Evolutionary conservation across 2,329 filamentous ascomycete genomes (phyloP), one percentile per base, ranked within the genome.

Genomic region (Cladosporium cucumerinum): DNA sequence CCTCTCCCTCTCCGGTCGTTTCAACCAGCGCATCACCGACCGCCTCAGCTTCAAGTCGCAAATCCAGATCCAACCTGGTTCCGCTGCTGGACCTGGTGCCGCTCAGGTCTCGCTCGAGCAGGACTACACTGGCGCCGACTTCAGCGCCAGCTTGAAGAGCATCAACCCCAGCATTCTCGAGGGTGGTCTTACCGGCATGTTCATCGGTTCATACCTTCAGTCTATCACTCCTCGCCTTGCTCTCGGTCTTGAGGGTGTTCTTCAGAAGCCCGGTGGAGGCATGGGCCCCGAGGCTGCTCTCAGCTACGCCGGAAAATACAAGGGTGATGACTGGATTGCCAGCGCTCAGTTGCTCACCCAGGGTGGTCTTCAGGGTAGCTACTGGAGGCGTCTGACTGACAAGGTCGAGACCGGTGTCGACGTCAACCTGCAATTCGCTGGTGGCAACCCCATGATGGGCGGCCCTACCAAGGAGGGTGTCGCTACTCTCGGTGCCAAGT

Each of bases 401-500:
- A 95, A 93, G 81, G 93, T 99, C 34, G 94, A 98, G 82, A 94
- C 93, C 67, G 95, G 95, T 80, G 92, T 96, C 72, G 94, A 98
- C 73, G 88, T 96, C 84, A 96, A 93, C 78, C 85, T 99, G 66
- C 90, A 93, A 69, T 89, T 97, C 71, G 87, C 85, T 26, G 71
- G 76, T 86, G 66, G 75, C 66, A 71, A 71, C 30, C 84, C 86
- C 63, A 93, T 95, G 87, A 92, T 92, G 73, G 87, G 85, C 66
- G 87, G 87, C 55, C 78, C 89, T 62, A 86, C 89, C 78, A 94
- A 93, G 79, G 93, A 99, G 79, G 95, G 95, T 64, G 86, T 92
- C 67, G 93, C 96, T 62, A 92, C 93, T 63, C 86, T 98, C 73
- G 95, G 94, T 74, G 92, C 93, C 77, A 99, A 99, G 82, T 99